A percentile compares a stretch with the other conserved stretches of the same genome.
Conservation (phyloP, 148 eudicot genomes). For the Fagopyrum tataricum region DNA sequence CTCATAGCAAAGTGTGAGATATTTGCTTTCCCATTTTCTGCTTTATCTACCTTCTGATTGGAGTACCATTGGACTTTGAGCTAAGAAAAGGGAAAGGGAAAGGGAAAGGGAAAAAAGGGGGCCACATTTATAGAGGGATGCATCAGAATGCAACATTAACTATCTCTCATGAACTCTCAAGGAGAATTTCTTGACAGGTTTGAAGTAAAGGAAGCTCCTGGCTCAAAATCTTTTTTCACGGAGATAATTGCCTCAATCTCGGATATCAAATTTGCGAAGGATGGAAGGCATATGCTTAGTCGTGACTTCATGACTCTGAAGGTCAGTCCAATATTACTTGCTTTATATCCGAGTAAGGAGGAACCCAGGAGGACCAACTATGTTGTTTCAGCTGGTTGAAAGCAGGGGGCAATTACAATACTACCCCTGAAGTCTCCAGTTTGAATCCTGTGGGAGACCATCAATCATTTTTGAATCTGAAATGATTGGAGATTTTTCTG, state of each 20-base stretch:
- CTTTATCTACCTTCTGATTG: not conserved
- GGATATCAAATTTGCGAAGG: constrained; percentile 57
- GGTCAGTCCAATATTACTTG: constrained; percentile 23
- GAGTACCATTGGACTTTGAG: not conserved
- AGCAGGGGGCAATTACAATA: too few species aligned
- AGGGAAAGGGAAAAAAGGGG: too few species aligned
- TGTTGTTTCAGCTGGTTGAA: too few species aligned
- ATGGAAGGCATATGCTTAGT: constrained; percentile 66
- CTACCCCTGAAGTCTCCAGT: too few species aligned
- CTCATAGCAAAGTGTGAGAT: constrained; percentile 55
- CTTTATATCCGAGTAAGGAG: not conserved
- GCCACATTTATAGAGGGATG: not conserved
- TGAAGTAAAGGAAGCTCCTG: constrained; percentile 28
- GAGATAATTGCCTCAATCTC: constrained; percentile 68
- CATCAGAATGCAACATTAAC: not conserved
- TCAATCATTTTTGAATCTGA: too few species aligned
- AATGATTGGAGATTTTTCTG: not conserved
- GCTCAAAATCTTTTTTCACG: constrained; percentile 55
- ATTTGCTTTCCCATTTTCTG: not conserved
- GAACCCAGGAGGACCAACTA: not conserved
- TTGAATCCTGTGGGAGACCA: not conserved
- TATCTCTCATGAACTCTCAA: not conserved
- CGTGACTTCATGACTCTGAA: constrained; percentile 79
- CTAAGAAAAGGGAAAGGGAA: too few species aligned
- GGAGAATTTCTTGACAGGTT: constrained; percentile 18